Evolutionary conservation across 2,329 filamentous ascomycete species (phyloP).

Genomic region (Sarocladium kiliense): DNA sequence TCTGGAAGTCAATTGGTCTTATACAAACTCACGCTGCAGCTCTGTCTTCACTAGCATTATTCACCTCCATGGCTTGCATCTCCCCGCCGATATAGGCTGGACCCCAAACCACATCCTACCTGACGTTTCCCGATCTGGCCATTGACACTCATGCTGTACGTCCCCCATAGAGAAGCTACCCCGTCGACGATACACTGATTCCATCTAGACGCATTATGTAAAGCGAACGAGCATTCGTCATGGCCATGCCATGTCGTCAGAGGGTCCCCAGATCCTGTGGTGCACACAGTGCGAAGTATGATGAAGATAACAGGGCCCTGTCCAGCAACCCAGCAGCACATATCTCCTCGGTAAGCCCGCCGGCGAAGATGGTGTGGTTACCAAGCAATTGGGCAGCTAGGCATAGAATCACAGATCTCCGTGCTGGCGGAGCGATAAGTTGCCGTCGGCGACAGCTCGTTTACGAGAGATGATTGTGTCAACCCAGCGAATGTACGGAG

Average conservation of each 20-base stretch:
- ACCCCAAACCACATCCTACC: neutral
- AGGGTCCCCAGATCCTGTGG: neutral
- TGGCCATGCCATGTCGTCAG: neutral
- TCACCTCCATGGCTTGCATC: neutral
- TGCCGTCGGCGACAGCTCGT: neutral
- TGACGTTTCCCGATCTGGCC: conserved; percentile 4
- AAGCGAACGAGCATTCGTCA: neutral
- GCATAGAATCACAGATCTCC: neutral
- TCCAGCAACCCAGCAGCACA: neutral
- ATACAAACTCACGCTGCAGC: neutral
- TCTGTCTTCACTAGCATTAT: neutral
- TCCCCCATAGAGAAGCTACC: neutral
- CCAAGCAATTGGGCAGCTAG: conserved; percentile 2
- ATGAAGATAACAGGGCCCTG: neutral
- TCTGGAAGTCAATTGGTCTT: neutral
- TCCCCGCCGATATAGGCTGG: neutral
- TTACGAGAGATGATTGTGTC: neutral
- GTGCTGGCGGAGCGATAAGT: neutral
- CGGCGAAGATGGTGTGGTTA: neutral
- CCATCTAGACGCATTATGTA: neutral
- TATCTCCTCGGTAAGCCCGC: neutral
- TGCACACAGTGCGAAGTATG: neutral
- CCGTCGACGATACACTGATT: neutral
- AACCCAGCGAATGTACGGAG: neutral
- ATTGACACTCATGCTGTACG: conserved; percentile 3